A percentile compares a stretch with the other conserved stretches of the same genome.
phyloP scores from a whole-genome alignment of 495 filamentous ascomycete species.

The Tuber aestivum region DNA sequence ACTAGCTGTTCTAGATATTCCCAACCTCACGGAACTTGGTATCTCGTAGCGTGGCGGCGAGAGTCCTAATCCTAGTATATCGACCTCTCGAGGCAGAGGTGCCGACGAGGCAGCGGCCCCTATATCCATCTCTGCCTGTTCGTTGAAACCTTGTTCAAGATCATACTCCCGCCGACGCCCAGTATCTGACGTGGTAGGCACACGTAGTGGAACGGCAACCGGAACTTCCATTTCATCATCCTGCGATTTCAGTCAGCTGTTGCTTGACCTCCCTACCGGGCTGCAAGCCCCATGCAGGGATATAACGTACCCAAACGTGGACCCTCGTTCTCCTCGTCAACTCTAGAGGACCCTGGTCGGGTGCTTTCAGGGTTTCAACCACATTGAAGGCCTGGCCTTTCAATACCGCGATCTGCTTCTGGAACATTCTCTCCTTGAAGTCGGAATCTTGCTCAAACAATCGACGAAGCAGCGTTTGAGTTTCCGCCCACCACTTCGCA shows the following conservation, averaged over 20 bases:
- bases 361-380: slow-evolving; percentile 87
- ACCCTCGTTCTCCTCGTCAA: slow-evolving; percentile 83
- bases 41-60: slow-evolving; percentile 59
- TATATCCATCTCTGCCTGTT: slow-evolving; percentile 87
- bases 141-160: slow-evolving; percentile 38
- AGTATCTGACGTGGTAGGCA: slow-evolving; percentile 69
- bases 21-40: slow-evolving; percentile 79
- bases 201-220: slow-evolving; percentile 80
- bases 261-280: background rate
- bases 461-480: slow-evolving; percentile 72
- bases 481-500: slow-evolving; percentile 93
- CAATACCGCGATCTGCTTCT: slow-evolving; percentile 93
- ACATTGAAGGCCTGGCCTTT: slow-evolving; percentile 99
- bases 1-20: slow-evolving; percentile 57
- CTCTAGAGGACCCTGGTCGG: slow-evolving; percentile 88
- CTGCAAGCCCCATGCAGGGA: background rate
- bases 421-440: slow-evolving; percentile 98
- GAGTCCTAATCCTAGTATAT: slow-evolving; percentile 71
- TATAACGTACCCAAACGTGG: slow-evolving; percentile 65
- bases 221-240: slow-evolving; percentile 96
- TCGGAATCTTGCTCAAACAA: slow-evolving; percentile 88
- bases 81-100: slow-evolving; percentile 51
- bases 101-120: slow-evolving; percentile 62
- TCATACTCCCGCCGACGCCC: slow-evolving; percentile 53
- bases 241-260: slow-evolving; percentile 12